These are phyloP conservation scores for Eucalyptus polyanthemos DNA, from an alignment of 345 rosid genomes.

Conservation along the genomic window DNA sequence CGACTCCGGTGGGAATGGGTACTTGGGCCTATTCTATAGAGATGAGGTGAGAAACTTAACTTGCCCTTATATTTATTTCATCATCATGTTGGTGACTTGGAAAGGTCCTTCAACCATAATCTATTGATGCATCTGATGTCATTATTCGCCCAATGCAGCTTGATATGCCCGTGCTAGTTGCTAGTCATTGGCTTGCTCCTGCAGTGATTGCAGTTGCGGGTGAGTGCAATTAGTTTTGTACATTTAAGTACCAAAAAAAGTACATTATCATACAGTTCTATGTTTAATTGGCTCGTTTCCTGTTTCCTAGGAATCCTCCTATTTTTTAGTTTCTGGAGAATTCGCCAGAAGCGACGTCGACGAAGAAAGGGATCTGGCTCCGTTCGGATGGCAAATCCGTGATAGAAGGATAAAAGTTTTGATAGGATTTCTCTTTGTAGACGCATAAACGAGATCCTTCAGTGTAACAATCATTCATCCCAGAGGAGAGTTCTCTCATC, in stretches of 20 bases:
- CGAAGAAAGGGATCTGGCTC: conserved; percentile 57
- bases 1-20: conserved; percentile 34
- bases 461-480: not conserved
- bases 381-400: conserved; percentile 32
- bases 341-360: conserved; percentile 62
- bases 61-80: not conserved
- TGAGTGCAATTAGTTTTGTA: conserved; percentile 1
- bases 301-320: conserved; percentile 45
- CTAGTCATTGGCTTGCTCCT: conserved; percentile 76
- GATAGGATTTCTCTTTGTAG: not conserved
- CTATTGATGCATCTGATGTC: not conserved
- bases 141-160: conserved; percentile 27
- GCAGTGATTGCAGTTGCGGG: conserved; percentile 57
- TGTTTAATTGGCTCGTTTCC: not conserved
- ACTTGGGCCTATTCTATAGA: conserved; percentile 39
- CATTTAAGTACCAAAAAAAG: not conserved
- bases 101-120: not conserved
- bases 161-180: conserved; percentile 57
- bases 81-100: not conserved
- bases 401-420: not conserved
- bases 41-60: conserved; percentile 57
- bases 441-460: not conserved
- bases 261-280: not conserved
- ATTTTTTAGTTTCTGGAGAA: conserved; percentile 63
- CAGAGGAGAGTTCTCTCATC: not conserved